Evolutionary conservation across 192 early-diverging fungal genomes (phyloP), one percentile per base, ranked within the genome.

Genomic region (Podochytrium sp.): DNA sequence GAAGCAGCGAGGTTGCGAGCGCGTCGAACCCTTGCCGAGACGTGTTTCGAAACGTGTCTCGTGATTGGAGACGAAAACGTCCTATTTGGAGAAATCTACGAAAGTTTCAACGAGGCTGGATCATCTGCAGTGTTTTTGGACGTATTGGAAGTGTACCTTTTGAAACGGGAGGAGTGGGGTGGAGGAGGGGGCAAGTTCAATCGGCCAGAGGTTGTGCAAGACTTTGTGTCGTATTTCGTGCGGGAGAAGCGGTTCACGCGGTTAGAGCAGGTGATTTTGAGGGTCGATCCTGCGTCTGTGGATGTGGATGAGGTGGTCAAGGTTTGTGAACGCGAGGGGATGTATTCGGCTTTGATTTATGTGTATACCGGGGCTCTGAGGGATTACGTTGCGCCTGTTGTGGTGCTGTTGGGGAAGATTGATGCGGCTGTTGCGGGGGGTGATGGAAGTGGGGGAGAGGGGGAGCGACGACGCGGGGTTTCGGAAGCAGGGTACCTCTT

Each of bases 51-150:
- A 27, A 76, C 75, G 5, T 84, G 81, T 34, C 52, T 82, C 5
- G 38, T 74, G 33, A 79, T 84, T 62, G 59, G 68, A 1, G 64
- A 71, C 25, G 76, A 74, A 27, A 80, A 85, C 32, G 61, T 87
- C 14, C 61, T 87, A 16, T 86, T 86, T 73, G 78, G 74, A 14
- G 84, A 87, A 30, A 77, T 87, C 12, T 87, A 72, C 34, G 85
- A 86, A 3, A 49, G 57, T 16, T 86, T 85, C 71, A 51, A 47
- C 50, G 80, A 84, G 23, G 65, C 58, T 18, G 76, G 59, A 14
- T 53, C 79, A 1, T 50, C 55, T n/a, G 30, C 25, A 2, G 61
- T 80, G 2, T 87, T 82, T 60, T 79, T 84, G 39, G 80, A 79
- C 33, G 51, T 57, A 37, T 51, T 87, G 40, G 83, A 86, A 43